Evolutionary conservation across 805 yeast genomes (phyloP).

Genomic region (Candida germanica): DNA sequence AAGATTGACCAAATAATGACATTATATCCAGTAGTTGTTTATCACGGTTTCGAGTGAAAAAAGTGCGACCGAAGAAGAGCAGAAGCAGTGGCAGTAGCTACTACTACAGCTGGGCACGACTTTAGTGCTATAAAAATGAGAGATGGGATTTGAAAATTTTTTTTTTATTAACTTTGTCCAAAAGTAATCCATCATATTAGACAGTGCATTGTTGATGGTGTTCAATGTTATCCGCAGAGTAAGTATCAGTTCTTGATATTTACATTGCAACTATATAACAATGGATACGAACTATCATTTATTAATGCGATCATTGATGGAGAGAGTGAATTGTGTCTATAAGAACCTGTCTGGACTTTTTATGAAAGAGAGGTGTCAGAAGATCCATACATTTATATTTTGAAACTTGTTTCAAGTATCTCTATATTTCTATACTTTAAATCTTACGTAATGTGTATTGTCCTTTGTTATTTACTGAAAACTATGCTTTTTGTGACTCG

Average conservation of each 20-base stretch:
- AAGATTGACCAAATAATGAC: slow-evolving; percentile 13
- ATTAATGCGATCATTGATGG: slow-evolving; percentile 48
- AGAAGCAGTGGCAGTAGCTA: too few species aligned
- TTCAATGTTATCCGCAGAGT: slow-evolving; percentile 10
- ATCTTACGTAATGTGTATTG: too few species aligned
- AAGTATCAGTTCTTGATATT: slow-evolving; percentile 9
- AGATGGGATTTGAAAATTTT: slow-evolving; percentile 2
- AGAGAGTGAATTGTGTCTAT: slow-evolving; percentile 38
- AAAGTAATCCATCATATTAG: slow-evolving; percentile 63
- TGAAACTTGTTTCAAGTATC: too few species aligned
- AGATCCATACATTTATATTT: slow-evolving; percentile 33
- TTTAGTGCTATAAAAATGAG: not conserved
- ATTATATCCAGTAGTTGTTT: slow-evolving; percentile 5
- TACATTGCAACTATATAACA: slow-evolving; percentile 1
- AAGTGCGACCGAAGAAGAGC: not conserved
- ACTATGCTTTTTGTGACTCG: too few species aligned
- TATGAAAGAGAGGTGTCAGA: slow-evolving; percentile 54
- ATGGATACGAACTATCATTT: slow-evolving; percentile 20
- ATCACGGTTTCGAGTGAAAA: not conserved
- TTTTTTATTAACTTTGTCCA: slow-evolving; percentile 55
- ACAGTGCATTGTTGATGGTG: slow-evolving; percentile 54
- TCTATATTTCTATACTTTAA: too few species aligned
- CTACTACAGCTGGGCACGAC: too few species aligned
- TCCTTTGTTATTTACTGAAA: too few species aligned
- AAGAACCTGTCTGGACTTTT: slow-evolving; percentile 50